Evolutionary conservation across 176 grass and related monocot species (phyloP).

Genomic region (Oryza meyeriana): DNA sequence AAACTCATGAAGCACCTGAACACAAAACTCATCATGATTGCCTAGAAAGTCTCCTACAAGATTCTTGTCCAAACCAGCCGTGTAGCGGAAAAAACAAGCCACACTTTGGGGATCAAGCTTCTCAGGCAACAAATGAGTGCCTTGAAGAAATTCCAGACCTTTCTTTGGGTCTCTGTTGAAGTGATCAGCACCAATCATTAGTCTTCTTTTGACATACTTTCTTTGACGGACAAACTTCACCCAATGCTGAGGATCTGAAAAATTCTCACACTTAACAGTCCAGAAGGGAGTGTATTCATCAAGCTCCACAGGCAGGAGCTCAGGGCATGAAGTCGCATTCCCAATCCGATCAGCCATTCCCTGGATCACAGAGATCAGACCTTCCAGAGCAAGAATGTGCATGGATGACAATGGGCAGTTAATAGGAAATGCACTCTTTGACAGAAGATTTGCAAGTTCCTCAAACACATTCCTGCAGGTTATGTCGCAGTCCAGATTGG

Average conservation of each 20-base stretch:
- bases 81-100: conserved; percentile 94
- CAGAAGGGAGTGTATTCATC: conserved; percentile 91
- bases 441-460: conserved; percentile 88
- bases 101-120: conserved; percentile 98
- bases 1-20: conserved; percentile 97
- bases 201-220: conserved; percentile 88
- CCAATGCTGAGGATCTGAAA: conserved; percentile 83
- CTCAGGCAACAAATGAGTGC: conserved; percentile 93
- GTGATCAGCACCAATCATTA: conserved; percentile 98
- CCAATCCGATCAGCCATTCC: conserved; percentile 85
- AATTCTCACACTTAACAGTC: conserved; percentile 82
- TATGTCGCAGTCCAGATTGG: conserved; percentile 96
- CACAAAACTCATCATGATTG: conserved; percentile 99
- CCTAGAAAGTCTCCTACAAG: conserved; percentile 96
- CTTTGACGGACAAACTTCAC: conserved; percentile 90
- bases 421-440: conserved; percentile 95
- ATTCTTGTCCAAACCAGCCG: conserved; percentile 94
- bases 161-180: conserved; percentile 99
- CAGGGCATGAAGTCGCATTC: conserved; percentile 50
- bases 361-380: conserved; percentile 93
- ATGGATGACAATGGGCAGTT: conserved; percentile 92
- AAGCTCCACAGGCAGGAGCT: conserved; percentile 66
- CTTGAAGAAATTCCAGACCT: conserved; percentile 97
- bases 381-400: conserved; percentile 90
- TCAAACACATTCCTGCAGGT: conserved; percentile 98